Evolutionary conservation across 495 filamentous ascomycete species (phyloP).

Genomic region (Bombardia bombarda): DNA sequence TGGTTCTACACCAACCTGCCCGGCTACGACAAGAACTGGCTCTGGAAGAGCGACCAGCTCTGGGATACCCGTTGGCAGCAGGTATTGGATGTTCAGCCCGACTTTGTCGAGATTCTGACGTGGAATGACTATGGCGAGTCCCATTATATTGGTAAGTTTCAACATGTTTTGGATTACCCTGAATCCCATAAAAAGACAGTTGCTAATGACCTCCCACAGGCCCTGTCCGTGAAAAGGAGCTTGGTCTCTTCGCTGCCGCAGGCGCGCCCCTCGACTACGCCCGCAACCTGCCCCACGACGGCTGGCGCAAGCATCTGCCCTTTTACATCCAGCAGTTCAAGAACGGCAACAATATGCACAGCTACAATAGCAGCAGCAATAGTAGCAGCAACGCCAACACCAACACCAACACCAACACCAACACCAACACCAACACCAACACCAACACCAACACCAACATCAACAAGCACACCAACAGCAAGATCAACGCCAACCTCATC

Average conservation of each 20-base stretch:
- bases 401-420: too few relatives aligned
- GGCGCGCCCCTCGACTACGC: conserved; percentile 15
- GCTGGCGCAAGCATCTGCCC: conserved; percentile 17
- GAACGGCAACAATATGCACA: too few relatives aligned
- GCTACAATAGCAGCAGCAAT: too few relatives aligned
- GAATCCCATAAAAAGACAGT: too few relatives aligned
- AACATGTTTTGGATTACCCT: too few relatives aligned
- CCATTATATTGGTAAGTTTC: conserved; percentile 38
- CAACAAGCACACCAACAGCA: too few relatives aligned
- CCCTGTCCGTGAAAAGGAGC: conserved; percentile 10
- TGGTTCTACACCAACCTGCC: conserved; percentile 59
- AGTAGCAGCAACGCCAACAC: too few relatives aligned
- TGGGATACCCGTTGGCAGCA: conserved; percentile 53
- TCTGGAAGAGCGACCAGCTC: conserved; percentile 48
- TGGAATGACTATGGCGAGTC: conserved; percentile 69
- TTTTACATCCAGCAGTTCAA: conserved; percentile 18
- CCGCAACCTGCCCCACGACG: conserved; percentile 9
- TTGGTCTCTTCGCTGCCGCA: conserved; percentile 4
- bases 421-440: too few relatives aligned
- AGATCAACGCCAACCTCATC: too few relatives aligned
- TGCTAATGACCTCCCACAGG: too few relatives aligned
- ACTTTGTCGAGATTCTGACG: conserved; percentile 55
- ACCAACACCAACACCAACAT: too few relatives aligned
- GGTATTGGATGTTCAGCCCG: conserved; percentile 41
- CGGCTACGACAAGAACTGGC: conserved; percentile 52